These are phyloP conservation scores for Ganoderma meredithae DNA, from an alignment of 1,284 basidiomycete genomes.

Conservation along the genomic window DNA sequence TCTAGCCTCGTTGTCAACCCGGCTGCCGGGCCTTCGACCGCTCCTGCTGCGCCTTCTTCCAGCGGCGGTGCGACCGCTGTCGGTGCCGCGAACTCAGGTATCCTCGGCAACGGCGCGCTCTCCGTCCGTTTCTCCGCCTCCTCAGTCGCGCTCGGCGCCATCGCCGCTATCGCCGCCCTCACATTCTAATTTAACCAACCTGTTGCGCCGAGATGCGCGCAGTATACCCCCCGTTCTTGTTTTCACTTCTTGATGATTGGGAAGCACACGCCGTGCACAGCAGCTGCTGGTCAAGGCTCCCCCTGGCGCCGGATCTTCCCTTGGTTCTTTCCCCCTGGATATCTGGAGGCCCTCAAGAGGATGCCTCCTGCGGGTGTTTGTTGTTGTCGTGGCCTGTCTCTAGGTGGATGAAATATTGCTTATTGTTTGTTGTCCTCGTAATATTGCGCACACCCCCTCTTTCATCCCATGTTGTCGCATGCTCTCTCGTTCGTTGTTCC, in stretches of 20 bases:
- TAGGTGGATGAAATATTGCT: slow-evolving; percentile 21
- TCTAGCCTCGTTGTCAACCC: slow-evolving; percentile 33
- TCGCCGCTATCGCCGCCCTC: slow-evolving; percentile 40
- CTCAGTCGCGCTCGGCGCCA: slow-evolving; percentile 38
- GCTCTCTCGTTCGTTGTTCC: slow-evolving; percentile 15
- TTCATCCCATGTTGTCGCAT: slow-evolving; percentile 14
- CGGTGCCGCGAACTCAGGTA: slow-evolving; percentile 63
- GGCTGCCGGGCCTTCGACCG: slow-evolving; percentile 31
- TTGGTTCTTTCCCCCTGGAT: slow-evolving; percentile 14
- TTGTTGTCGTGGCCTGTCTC: slow-evolving; percentile 11
- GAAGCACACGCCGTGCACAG: slow-evolving; percentile 34
- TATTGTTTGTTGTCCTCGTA: slow-evolving; percentile 31
- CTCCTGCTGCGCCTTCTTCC: slow-evolving; percentile 32
- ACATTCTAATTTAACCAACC: slow-evolving; percentile 34
- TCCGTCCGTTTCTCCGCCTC: slow-evolving; percentile 37
- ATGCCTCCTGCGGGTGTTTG: slow-evolving; percentile 29
- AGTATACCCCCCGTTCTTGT: slow-evolving; percentile 23
- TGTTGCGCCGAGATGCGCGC: slow-evolving; percentile 25
- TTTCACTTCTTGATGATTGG: slow-evolving; percentile 14
- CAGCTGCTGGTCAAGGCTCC: slow-evolving; percentile 32
- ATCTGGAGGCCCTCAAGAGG: slow-evolving; percentile 29
- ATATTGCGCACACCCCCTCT: slow-evolving; percentile 12
- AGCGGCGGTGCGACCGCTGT: slow-evolving; percentile 43
- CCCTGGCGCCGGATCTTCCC: slow-evolving; percentile 30
- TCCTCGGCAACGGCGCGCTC: slow-evolving; percentile 41